Evolutionary conservation across 2,329 filamentous ascomycete genomes (phyloP).

Genomic region (Leptosphaerulina australis): DNA sequence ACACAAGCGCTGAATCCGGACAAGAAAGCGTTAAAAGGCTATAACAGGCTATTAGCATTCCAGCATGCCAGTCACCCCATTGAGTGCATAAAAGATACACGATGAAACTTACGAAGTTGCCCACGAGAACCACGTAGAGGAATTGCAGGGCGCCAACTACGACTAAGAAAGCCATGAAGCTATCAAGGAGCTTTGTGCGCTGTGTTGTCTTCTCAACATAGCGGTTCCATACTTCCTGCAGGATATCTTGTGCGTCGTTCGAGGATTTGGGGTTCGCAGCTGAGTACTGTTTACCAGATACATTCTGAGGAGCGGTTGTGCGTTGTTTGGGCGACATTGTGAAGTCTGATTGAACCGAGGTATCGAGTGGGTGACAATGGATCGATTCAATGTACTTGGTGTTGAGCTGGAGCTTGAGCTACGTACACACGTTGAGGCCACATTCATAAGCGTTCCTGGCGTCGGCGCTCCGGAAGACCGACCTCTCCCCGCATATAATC

Average conservation of each 20-base stretch:
- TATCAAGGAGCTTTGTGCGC: slow-evolving; percentile 88
- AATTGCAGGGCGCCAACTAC: slow-evolving; percentile 90
- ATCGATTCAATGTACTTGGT: slow-evolving; percentile 17
- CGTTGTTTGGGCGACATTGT: slow-evolving; percentile 46
- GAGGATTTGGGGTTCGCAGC: slow-evolving; percentile 33
- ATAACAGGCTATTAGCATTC: slow-evolving; percentile 1
- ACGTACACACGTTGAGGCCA: slow-evolving; percentile 32
- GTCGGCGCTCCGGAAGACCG: slow-evolving; percentile 19
- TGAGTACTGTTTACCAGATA: slow-evolving; percentile 26
- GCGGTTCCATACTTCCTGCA: slow-evolving; percentile 73
- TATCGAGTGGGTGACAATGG: slow-evolving; percentile 7
- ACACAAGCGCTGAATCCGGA: slow-evolving; percentile 93
- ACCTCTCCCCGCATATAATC: slow-evolving; percentile 26
- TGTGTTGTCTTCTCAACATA: slow-evolving; percentile 85
- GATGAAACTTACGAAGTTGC: slow-evolving; percentile 82
- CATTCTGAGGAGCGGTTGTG: slow-evolving; percentile 22
- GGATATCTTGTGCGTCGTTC: slow-evolving; percentile 62
- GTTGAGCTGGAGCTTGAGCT: slow-evolving; percentile 18
- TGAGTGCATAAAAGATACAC: neutral
- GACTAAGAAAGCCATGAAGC: slow-evolving; percentile 87
- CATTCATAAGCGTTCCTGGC: slow-evolving; percentile 24
- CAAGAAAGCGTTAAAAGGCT: slow-evolving; percentile 99
- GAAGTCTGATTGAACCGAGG: slow-evolving; percentile 1
- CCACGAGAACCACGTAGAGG: slow-evolving; percentile 85
- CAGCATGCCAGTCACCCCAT: neutral